phyloP scores from a whole-genome alignment of 441 rosid genomes.

The Jatropha podagrica region DNA sequence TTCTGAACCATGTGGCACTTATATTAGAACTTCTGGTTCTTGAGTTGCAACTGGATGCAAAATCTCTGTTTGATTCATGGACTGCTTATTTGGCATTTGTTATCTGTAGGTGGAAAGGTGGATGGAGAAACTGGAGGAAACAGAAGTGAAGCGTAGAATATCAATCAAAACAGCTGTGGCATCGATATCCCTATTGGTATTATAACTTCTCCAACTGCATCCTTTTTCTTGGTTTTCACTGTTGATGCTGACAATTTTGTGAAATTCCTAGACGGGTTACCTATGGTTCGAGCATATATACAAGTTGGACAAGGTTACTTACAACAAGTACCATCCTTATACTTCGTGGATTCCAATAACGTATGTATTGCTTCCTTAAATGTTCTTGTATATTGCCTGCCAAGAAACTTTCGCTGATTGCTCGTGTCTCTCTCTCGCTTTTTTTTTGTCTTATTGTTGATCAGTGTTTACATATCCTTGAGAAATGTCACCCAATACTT shows the following conservation, averaged over 20 bases:
- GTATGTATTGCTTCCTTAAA: conserved; percentile 40
- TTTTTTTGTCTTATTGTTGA: conserved; percentile 16
- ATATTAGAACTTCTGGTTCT: conserved; percentile 21
- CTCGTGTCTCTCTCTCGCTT: conserved; percentile 16
- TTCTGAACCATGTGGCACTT: conserved; percentile 6
- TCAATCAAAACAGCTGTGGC: conserved; percentile 71
- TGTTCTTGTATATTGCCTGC: conserved; percentile 16
- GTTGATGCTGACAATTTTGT: conserved; percentile 22
- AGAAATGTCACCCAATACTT: conserved; percentile 84
- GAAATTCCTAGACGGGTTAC: conserved; percentile 72
- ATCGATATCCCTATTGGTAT: conserved; percentile 54
- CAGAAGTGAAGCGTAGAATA: conserved; percentile 64
- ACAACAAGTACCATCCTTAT: conserved; percentile 97
- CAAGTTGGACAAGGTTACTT: conserved; percentile 87
- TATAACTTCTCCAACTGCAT: conserved; percentile 35
- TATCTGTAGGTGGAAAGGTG: conserved; percentile 83
- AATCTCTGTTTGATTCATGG: background rate
- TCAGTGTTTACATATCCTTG: conserved; percentile 91
- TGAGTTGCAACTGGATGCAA: conserved; percentile 14
- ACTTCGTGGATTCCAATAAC: conserved; percentile 99
- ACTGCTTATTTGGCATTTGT: conserved; percentile 14
- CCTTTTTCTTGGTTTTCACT: background rate
- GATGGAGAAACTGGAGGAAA: conserved; percentile 99
- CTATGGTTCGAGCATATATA: conserved; percentile 87
- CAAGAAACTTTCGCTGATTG: conserved; percentile 18